Base-by-base conservation (phyloP, 2,329 filamentous ascomycete genomes). In the Cordyceps pruinosa region DNA sequence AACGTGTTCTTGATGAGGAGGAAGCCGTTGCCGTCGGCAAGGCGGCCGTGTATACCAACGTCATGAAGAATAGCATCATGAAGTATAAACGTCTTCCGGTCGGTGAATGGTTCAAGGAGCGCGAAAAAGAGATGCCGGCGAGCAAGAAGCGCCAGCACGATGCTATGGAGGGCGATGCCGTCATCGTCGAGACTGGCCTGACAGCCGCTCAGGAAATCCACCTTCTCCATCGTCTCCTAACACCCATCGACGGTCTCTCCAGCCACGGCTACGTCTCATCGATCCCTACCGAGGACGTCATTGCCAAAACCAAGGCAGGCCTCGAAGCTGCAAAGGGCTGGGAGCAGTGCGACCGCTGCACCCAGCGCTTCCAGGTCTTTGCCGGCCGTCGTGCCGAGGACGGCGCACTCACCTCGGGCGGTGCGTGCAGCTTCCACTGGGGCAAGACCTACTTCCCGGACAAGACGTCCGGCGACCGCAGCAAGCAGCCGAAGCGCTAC, bases 321-420 rank as follows among this genome's bases (percentile, higher is more conserved):
- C 78, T 90, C 0, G 76, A 82, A 48, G 77, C 84, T 8, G 82
- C 87, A 13, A 81, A 84, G 53, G 89, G 89, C 48, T 96, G 87
- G 79, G 94, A 99, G 72, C 80, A 84, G 50, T 99, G 94, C 66
- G 92, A 96, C 66, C 86, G 94, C 21, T 99, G 94, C 71, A 79
- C 79, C 42, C 84, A 85, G 34, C 85, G 93, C 23, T 99, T 99
- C 66, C 90, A 96, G 66, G 90, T 96, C 4, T 97, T 96, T 62
- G 90, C 92, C 0, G 90, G 91, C 4, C 85, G 93, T 42, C 83
- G 91, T 55, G 82, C 86, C 58, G 81, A 86, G 63, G 94, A 96
- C 46, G 86, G 85, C 0, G 79, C 88, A 2, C 80, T 96, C 17
- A 82, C 89, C 0, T 87, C 85, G 0, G 89, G 89, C 25, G 92